phyloP scores from a whole-genome alignment of 139 green algal species.

The Yamagishiella unicocca region DNA sequence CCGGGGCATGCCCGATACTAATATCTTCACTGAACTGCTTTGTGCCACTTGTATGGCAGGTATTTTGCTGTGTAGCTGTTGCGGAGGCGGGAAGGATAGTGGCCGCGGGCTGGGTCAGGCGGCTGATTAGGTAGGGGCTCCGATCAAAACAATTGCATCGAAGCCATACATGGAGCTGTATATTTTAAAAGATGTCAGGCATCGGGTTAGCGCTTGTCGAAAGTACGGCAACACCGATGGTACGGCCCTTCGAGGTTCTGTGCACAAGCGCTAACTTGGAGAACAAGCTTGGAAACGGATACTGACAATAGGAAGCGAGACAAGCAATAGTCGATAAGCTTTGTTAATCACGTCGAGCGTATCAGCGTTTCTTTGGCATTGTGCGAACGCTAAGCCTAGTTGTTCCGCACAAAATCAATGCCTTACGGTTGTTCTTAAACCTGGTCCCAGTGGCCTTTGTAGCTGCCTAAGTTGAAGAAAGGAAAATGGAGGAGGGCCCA shows the following conservation, averaged over 20 bases:
- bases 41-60: too few relatives aligned
- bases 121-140: too few relatives aligned
- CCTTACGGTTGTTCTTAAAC: background rate
- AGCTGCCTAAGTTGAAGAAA: background rate
- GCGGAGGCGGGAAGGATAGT: too few relatives aligned
- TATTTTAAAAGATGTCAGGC: too few relatives aligned
- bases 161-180: too few relatives aligned
- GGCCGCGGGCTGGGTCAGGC: too few relatives aligned
- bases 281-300: background rate
- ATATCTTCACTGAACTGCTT: too few relatives aligned
- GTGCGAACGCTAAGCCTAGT: background rate
- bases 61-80: too few relatives aligned
- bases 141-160: too few relatives aligned
- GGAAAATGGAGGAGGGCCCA: conserved; percentile 1
- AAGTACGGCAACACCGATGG: too few relatives aligned
- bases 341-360: background rate
- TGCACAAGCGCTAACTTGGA: background rate
- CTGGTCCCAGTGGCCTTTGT: background rate
- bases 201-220: too few relatives aligned
- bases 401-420: background rate
- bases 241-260: background rate
- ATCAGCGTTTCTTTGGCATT: background rate
- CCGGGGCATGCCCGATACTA: too few relatives aligned
- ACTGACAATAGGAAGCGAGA: background rate
- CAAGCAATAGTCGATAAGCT: background rate